phyloP scores from a whole-genome alignment of 768 basidiomycete species.

The Mycena galopus region DNA sequence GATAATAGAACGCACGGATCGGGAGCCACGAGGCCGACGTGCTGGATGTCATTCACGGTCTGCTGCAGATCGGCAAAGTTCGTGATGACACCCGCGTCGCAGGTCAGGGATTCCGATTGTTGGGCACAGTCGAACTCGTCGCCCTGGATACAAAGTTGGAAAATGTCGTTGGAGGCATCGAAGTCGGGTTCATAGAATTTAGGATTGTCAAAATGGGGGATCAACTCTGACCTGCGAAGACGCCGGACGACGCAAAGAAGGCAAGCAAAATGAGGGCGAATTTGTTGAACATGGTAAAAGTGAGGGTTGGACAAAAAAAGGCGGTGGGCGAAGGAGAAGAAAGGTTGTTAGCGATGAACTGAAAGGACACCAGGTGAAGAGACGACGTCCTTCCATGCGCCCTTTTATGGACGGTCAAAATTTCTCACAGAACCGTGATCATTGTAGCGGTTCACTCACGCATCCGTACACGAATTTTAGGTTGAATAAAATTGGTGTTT shows the following conservation, averaged over 20 bases:
- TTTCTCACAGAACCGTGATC: too few relatives aligned
- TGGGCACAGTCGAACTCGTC: neutral
- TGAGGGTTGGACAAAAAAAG: neutral
- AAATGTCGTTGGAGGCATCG: neutral
- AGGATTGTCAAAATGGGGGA: neutral
- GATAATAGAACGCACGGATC: constrained; percentile 1
- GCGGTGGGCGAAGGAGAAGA: neutral
- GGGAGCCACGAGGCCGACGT: neutral
- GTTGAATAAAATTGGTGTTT: too few relatives aligned
- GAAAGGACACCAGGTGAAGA: constrained; percentile 14
- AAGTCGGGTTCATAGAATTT: neutral
- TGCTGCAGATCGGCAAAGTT: neutral
- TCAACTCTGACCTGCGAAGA: constrained; percentile 8
- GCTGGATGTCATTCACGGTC: neutral
- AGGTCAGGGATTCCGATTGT: neutral
- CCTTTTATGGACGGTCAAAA: too few relatives aligned
- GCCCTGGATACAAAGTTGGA: neutral
- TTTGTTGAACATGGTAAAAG: constrained; percentile 16
- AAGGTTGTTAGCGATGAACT: neutral
- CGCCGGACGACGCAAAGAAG: neutral
- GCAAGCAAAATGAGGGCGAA: neutral
- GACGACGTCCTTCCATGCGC: neutral
- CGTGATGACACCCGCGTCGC: neutral
- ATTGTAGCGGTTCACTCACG: too few relatives aligned
- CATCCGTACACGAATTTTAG: too few relatives aligned